Percentiles rank a stretch among this genome's conserved stretches.
Conservation (phyloP, 2,329 filamentous ascomycete genomes). For the Phoma herbarum region DNA sequence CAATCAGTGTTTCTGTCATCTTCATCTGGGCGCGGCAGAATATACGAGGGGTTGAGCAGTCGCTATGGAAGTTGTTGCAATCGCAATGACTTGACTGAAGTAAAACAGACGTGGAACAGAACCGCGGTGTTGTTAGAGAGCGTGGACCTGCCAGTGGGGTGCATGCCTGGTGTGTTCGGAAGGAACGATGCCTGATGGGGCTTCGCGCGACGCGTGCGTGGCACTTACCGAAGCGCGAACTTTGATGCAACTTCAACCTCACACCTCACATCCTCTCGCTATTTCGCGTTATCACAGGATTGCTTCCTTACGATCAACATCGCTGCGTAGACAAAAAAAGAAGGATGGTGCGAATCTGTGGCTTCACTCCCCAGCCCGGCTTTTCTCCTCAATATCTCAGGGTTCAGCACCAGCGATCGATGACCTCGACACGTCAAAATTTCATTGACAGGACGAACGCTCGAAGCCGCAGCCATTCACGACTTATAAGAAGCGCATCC, state of each 20-base stretch:
- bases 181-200: constrained; percentile 18
- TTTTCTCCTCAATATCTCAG: no score
- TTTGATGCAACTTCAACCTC: constrained; percentile 17
- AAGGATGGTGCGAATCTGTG: not conserved
- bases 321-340: not conserved
- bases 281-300: not conserved
- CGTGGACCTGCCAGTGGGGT: constrained; percentile 16
- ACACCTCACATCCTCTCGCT: constrained; percentile 1
- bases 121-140: constrained; percentile 12
- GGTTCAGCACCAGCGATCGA: not conserved
- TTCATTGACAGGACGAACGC: not conserved
- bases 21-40: not conserved
- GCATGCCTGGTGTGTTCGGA: constrained; percentile 6
- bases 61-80: not conserved
- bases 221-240: constrained; percentile 11
- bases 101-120: not conserved
- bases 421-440: not conserved
- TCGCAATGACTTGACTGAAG: not conserved
- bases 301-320: not conserved
- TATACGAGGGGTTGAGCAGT: not conserved
- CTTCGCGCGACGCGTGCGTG: constrained; percentile 15
- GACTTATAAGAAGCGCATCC: not conserved
- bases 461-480: not conserved
- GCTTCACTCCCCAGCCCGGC: not conserved
- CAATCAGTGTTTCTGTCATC: not conserved